These are phyloP conservation scores for Candida vaughaniae DNA, from an alignment of 805 yeast species.

Conservation along the genomic window DNA sequence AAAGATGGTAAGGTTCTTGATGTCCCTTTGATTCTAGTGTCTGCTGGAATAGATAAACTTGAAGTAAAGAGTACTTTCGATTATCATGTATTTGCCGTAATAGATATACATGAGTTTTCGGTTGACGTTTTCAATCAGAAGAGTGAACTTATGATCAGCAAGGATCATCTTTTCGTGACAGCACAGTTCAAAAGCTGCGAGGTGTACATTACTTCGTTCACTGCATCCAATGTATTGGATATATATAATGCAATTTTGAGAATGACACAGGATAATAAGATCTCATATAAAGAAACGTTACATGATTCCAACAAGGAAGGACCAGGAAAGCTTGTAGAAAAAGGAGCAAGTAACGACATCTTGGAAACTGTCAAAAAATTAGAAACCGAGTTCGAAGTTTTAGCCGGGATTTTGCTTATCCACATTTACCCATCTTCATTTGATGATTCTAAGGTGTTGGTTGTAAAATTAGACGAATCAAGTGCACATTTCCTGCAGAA, in stretches of 20 bases:
- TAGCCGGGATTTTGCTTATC: conserved; percentile 52
- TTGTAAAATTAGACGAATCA: conserved; percentile 54
- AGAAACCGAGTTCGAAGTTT: conserved; percentile 66
- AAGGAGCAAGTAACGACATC: conserved; percentile 16
- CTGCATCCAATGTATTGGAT: conserved; percentile 81
- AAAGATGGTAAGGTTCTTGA: conserved; percentile 39
- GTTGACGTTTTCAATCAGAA: conserved; percentile 69
- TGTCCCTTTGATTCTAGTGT: conserved; percentile 67
- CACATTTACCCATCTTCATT: conserved; percentile 84
- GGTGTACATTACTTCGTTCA: conserved; percentile 74
- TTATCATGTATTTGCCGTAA: conserved; percentile 78
- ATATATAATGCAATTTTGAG: conserved; percentile 68
- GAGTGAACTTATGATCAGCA: conserved; percentile 43
- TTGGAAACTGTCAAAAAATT: conserved; percentile 44
- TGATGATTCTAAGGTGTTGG: conserved; percentile 73
- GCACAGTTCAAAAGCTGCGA: conserved; percentile 52
- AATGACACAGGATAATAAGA: conserved; percentile 68
- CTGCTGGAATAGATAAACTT: conserved; percentile 54
- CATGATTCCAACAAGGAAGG: conserved; percentile 45
- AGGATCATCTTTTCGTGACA: conserved; percentile 61
- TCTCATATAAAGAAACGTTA: conserved; percentile 74
- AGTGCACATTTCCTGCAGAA: conserved; percentile 53
- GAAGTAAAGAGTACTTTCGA: conserved; percentile 72
- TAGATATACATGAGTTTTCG: conserved; percentile 46
- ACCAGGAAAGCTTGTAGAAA: conserved; percentile 1